Evolutionary conservation across 1,139 yeast genomes (phyloP).

Genomic region (Lodderomyces margitis): DNA sequence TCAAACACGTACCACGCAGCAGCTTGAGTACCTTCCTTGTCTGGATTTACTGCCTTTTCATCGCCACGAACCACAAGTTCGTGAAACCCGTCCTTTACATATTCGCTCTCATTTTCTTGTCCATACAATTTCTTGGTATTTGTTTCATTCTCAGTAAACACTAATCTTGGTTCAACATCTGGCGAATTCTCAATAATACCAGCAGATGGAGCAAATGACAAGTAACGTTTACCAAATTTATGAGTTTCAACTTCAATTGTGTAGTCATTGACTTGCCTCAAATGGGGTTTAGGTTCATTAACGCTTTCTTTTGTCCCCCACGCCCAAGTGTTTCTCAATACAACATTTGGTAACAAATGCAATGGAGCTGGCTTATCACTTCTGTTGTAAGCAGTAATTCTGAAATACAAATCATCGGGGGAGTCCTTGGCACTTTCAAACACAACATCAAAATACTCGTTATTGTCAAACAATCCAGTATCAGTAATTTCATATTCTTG

Average conservation of each 20-base stretch:
- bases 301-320: conserved; percentile 70
- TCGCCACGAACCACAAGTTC: conserved; percentile 69
- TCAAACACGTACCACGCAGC: conserved; percentile 84
- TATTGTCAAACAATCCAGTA: conserved; percentile 73
- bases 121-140: conserved; percentile 67
- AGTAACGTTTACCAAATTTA: conserved; percentile 69
- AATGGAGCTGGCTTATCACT: conserved; percentile 83
- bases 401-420: conserved; percentile 75
- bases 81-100: conserved; percentile 89
- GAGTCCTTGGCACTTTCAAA: conserved; percentile 91
- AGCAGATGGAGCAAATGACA: conserved; percentile 87
- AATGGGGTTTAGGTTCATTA: conserved; percentile 46
- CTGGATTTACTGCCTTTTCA: conserved; percentile 55
- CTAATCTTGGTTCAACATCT: conserved; percentile 71
- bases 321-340: conserved; percentile 90
- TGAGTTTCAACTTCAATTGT: conserved; percentile 64
- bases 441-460: conserved; percentile 84
- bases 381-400: conserved; percentile 88
- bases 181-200: conserved; percentile 57
- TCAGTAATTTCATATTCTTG: conserved; percentile 72
- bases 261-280: conserved; percentile 42
- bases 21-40: conserved; percentile 49
- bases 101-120: conserved; percentile 55
- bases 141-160: conserved; percentile 90
- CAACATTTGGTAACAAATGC: conserved; percentile 81